Conservation (phyloP, 768 basidiomycete genomes). For the Lactarius hengduanensis region DNA sequence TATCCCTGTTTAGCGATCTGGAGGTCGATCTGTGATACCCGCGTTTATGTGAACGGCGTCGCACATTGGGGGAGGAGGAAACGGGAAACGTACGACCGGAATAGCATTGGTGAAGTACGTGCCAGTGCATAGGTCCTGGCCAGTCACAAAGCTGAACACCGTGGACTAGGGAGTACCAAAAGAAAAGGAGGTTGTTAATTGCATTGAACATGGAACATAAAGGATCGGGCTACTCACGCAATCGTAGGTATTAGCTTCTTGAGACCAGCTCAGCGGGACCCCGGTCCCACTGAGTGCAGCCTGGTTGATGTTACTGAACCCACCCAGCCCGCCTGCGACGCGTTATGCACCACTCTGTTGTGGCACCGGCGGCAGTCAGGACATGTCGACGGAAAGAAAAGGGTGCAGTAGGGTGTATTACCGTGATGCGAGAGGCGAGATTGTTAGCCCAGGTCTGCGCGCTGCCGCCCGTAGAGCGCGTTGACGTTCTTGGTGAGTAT, state of each 20-base stretch:
- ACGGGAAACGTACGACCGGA: conserved; percentile 27
- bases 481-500: conserved; percentile 31
- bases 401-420: conserved; percentile 4
- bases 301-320: conserved; percentile 33
- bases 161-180: conserved; percentile 22
- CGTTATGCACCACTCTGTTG: conserved; percentile 34
- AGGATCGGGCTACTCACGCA: conserved; percentile 29
- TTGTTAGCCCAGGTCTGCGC: conserved; percentile 38
- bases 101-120: conserved; percentile 32
- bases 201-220: background rate
- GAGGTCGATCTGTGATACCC: conserved; percentile 31
- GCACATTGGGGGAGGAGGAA: background rate
- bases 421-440: conserved; percentile 46
- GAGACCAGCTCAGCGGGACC: conserved; percentile 36
- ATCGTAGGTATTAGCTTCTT: conserved; percentile 34
- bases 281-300: conserved; percentile 34
- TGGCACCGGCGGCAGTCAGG: too few species aligned
- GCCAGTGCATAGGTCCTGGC: conserved; percentile 33
- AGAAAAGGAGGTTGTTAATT: background rate
- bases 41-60: background rate
- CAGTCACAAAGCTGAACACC: conserved; percentile 32
- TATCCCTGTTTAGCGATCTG: conserved; percentile 35
- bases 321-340: conserved; percentile 32
- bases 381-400: too few species aligned
- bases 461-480: conserved; percentile 26